Conservation (phyloP, 2,329 filamentous ascomycete species). For the Ascochyta rabiei region DNA sequence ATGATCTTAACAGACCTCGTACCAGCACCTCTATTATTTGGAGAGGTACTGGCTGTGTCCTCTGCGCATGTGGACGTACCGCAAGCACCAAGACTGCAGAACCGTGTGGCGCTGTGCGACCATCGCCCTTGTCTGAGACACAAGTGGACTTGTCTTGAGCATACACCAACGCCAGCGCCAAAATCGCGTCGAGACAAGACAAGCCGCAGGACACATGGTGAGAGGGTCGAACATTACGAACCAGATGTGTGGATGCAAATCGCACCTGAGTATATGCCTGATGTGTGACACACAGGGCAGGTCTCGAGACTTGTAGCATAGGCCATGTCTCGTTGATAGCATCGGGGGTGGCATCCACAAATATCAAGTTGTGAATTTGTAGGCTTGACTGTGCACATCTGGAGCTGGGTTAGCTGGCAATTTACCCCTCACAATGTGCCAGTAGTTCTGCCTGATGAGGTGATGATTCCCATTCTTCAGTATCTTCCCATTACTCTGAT, state of each 20-base stretch:
- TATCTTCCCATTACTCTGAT: not conserved
- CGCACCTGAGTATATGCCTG: not conserved
- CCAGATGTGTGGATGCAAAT: slow-evolving; percentile 12
- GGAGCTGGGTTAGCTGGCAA: not conserved
- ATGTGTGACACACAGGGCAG: not conserved
- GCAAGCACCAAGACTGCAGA: not conserved
- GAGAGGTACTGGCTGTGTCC: not conserved
- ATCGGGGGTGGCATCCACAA: not conserved
- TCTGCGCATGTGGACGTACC: not conserved
- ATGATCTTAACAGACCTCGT: not conserved
- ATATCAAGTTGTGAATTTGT: not conserved
- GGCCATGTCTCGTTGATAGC: not conserved
- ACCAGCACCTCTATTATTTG: not conserved
- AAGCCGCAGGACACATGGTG: not conserved
- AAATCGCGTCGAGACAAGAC: not conserved
- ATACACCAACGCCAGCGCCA: not conserved
- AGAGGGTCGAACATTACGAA: not conserved
- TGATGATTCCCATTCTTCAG: not conserved
- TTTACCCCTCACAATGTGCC: not conserved
- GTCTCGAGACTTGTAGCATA: not conserved
- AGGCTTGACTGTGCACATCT: not conserved
- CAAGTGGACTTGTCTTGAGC: slow-evolving; percentile 6
- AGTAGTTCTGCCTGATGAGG: not conserved
- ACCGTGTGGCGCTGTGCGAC: not conserved
- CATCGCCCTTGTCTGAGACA: slow-evolving; percentile 10